Evolutionary conservation across 805 yeast species (phyloP), one percentile per base, ranked within the genome.

Genomic region (Barnettozyma sucrosica): DNA sequence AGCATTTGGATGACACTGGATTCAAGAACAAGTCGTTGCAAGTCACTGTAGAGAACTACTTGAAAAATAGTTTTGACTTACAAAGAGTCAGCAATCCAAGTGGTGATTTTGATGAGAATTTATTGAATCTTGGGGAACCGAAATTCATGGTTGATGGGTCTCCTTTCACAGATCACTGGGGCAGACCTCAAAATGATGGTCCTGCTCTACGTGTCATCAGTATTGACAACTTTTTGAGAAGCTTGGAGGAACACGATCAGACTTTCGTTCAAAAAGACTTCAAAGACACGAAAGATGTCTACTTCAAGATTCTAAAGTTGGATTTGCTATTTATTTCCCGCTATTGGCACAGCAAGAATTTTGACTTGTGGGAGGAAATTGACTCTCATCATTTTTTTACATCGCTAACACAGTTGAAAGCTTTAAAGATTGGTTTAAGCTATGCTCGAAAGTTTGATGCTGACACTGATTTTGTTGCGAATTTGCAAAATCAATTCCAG

Each of bases 181-280:
- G 98, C 2, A 73, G 98, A 55, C 98, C 98, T 1, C 98, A 92
- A 66, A 76, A 89, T 50, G 98, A 92, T 64, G 98, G 98, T 0
- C 97, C 98, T 1, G 90, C 95, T 1, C 71, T 92, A 48, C 74
- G 97, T 56, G 74, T 81, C 10, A 74, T 83, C 47, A 75, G 96
- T 2, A 72, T 83, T 20, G 64, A 77, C 34, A 75, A 75, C 51
- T 86, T 79, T 60, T 55, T 86, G 50, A 65, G 68, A 20, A 55
- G 74, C 3, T 63, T 81, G 49, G 55, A 64, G 6, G 58, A 64
- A 23, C 63, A 63, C 47, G 59, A 65, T 19, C 20, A 49, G 41
- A 10, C 64, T n/a, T 63, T 73, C 33, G 51, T 69, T 25, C 43
- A 52, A 21, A 54, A 32, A 49, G 55, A 48, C 45, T 64, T 64